These are phyloP conservation scores for Strobilomyces echinocephalus DNA, from an alignment of 768 basidiomycete genomes.

Conservation along the genomic window DNA sequence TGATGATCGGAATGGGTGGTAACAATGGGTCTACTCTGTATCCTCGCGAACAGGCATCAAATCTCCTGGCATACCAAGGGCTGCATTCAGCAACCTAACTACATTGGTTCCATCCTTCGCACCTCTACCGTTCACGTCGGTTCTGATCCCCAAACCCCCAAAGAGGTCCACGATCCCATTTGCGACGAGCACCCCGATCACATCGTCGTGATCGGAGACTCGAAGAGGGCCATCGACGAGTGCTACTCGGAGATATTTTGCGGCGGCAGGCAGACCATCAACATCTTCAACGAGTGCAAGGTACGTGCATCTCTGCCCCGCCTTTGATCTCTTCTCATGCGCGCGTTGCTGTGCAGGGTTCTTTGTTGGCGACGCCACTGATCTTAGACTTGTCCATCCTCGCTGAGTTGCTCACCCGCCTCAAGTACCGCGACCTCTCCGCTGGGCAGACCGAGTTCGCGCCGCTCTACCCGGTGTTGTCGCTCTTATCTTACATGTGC, in stretches of 20 bases:
- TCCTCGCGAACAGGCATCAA: slow-evolving; percentile 93
- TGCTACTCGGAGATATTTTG: slow-evolving; percentile 98
- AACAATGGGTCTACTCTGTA: slow-evolving; percentile 96
- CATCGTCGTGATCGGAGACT: slow-evolving; percentile 93
- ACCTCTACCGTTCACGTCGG: slow-evolving; percentile 94
- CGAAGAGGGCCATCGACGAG: slow-evolving; percentile 98
- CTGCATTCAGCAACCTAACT: slow-evolving; percentile 92
- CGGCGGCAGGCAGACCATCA: slow-evolving; percentile 90
- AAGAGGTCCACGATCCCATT: slow-evolving; percentile 90
- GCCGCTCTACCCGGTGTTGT: slow-evolving; percentile 86
- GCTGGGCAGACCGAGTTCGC: slow-evolving; percentile 56
- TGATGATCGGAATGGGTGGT: slow-evolving; percentile 96
- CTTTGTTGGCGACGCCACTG: slow-evolving; percentile 90
- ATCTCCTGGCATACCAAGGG: slow-evolving; percentile 93
- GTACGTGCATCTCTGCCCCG: slow-evolving; percentile 60
- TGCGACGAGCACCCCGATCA: slow-evolving; percentile 98
- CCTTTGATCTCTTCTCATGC: neutral
- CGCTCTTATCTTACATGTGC: slow-evolving; percentile 93
- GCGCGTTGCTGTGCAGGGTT: slow-evolving; percentile 53
- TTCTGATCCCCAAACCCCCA: slow-evolving; percentile 68
- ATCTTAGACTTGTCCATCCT: slow-evolving; percentile 93
- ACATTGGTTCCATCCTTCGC: slow-evolving; percentile 93
- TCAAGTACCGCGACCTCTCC: slow-evolving; percentile 71
- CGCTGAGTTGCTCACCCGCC: slow-evolving; percentile 88
- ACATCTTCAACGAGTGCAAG: slow-evolving; percentile 98